Conservation (phyloP, 2,329 filamentous ascomycete genomes). For the Paecilomyces fulvus region DNA sequence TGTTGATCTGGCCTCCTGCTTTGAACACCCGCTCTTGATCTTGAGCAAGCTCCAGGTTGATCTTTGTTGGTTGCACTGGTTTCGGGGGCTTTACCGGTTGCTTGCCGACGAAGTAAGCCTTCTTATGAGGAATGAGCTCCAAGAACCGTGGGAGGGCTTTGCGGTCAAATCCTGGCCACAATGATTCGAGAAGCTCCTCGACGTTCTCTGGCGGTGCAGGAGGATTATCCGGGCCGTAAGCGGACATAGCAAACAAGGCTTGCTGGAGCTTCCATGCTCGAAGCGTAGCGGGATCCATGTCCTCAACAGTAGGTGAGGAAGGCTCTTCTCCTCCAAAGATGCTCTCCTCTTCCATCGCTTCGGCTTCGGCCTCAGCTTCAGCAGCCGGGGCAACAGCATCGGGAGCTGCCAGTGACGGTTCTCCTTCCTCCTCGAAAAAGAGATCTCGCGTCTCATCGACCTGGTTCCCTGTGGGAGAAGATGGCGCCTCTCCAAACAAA, state of each 20-base stretch:
- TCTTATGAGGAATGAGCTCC: conserved; percentile 72
- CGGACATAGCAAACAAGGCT: conserved; percentile 39
- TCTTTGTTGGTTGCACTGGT: conserved; percentile 74
- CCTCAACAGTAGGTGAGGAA: conserved; percentile 20
- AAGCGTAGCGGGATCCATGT: conserved; percentile 34
- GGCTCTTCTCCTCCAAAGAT: conserved; percentile 18
- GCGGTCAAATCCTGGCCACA: conserved; percentile 73
- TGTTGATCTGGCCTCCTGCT: conserved; percentile 55
- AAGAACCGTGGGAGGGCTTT: conserved; percentile 70
- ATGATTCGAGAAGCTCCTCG: conserved; percentile 66
- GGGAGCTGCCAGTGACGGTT: conserved; percentile 1
- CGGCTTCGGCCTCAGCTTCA: conserved; percentile 15
- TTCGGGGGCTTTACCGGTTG: conserved; percentile 71
- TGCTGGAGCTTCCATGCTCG: conserved; percentile 40
- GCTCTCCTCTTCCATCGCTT: conserved; percentile 15
- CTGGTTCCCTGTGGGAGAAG: conserved; percentile 24
- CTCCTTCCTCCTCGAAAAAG: conserved; percentile 23
- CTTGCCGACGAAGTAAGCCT: conserved; percentile 69
- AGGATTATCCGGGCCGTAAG: conserved; percentile 47
- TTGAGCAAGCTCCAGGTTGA: conserved; percentile 73
- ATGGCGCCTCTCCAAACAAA: conserved; percentile 38
- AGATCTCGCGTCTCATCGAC: conserved; percentile 23
- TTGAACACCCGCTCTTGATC: conserved; percentile 84
- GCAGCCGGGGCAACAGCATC: conserved; percentile 7
- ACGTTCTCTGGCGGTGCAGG: conserved; percentile 64